These are phyloP conservation scores for Torulaspora delbrueckii DNA, from an alignment of 805 yeast species.

Conservation along the genomic window DNA sequence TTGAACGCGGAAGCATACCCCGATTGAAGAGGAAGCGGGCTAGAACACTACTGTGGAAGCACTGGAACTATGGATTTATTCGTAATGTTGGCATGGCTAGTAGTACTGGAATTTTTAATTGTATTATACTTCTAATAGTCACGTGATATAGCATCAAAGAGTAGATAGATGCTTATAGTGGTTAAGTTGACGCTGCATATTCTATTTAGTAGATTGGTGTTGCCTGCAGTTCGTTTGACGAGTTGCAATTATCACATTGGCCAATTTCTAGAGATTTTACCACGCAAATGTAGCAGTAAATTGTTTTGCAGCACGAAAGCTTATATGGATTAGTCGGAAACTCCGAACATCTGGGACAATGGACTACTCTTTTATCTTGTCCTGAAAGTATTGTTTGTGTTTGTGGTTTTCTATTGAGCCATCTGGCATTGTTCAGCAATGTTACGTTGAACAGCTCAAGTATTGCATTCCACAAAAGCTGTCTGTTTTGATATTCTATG, in stretches of 20 bases:
- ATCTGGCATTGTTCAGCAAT: slow-evolving; percentile 16
- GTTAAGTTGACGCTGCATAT: too few species aligned
- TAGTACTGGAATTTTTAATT: too few species aligned
- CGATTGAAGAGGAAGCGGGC: background rate
- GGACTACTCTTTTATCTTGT: background rate
- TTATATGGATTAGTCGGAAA: slow-evolving; percentile 22
- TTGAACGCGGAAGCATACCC: background rate
- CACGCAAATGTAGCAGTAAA: slow-evolving; percentile 24
- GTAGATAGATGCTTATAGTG: background rate
- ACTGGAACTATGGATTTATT: too few species aligned
- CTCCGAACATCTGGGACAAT: slow-evolving; percentile 20
- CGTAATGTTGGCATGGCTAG: too few species aligned
- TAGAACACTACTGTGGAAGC: background rate
- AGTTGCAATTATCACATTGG: slow-evolving; percentile 14
- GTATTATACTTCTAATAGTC: too few species aligned
- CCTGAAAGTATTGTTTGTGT: slow-evolving; percentile 3
- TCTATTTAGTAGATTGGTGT: slow-evolving; percentile 7
- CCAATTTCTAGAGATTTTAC: slow-evolving; percentile 17
- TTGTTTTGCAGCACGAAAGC: slow-evolving; percentile 19
- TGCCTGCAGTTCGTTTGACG: slow-evolving; percentile 2
- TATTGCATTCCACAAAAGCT: slow-evolving; percentile 31
- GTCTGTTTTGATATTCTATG: slow-evolving; percentile 28
- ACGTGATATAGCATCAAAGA: too few species aligned
- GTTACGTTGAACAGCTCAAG: slow-evolving; percentile 26
- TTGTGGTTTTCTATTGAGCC: slow-evolving; percentile 9